These are phyloP conservation scores for Pisolithus albus DNA, from an alignment of 768 basidiomycete genomes.

Conservation along the genomic window DNA sequence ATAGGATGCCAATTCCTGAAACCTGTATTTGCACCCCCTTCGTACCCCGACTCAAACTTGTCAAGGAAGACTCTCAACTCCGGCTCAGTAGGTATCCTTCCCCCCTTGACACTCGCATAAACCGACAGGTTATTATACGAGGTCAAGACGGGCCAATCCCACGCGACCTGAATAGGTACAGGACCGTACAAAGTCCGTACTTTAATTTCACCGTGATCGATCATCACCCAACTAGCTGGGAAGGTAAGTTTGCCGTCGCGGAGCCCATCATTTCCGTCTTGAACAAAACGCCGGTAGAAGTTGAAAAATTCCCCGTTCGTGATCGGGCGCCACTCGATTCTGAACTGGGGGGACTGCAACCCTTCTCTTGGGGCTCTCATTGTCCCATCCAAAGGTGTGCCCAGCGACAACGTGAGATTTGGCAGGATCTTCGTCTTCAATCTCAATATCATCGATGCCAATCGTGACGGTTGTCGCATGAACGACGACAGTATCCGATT, in stretches of 20 bases:
- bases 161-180: conserved; percentile 66
- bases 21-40: conserved; percentile 75
- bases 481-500: conserved; percentile 43
- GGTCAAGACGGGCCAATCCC: conserved; percentile 81
- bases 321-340: conserved; percentile 78
- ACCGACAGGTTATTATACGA: conserved; percentile 71
- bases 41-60: conserved; percentile 65
- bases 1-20: conserved; percentile 92
- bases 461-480: conserved; percentile 54
- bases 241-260: conserved; percentile 30
- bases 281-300: conserved; percentile 46
- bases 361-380: conserved; percentile 66
- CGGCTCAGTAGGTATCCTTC: conserved; percentile 84
- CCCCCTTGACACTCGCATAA: conserved; percentile 85
- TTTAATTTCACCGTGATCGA: conserved; percentile 25
- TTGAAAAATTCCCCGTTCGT: conserved; percentile 82
- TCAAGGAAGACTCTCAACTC: conserved; percentile 80
- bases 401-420: conserved; percentile 34
- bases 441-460: conserved; percentile 82
- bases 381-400: conserved; percentile 93
- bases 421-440: conserved; percentile 43
- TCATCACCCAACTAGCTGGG: conserved; percentile 23
- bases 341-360: conserved; percentile 64
- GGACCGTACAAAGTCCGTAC: conserved; percentile 88
- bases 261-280: conserved; percentile 38